phyloP scores from a whole-genome alignment of 331 rosid genomes.

The Phaseolus coccineus region DNA sequence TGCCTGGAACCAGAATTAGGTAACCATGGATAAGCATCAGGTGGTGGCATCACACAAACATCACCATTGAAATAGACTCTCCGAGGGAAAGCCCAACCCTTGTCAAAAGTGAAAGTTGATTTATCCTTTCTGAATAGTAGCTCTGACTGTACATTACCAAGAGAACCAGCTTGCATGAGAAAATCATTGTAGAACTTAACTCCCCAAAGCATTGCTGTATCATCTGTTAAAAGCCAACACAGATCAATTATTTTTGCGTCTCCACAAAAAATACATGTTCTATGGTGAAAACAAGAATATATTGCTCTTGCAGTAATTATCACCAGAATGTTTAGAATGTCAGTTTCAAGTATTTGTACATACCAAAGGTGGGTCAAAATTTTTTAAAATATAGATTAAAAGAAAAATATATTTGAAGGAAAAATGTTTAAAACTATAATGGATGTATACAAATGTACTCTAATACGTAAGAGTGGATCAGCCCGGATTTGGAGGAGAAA shows the following conservation, averaged over 20 bases:
- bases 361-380: not conserved
- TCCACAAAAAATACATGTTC: not conserved
- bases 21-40: slow-evolving; percentile 83
- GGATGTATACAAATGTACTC: not conserved
- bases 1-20: slow-evolving; percentile 66
- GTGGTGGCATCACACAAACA: slow-evolving; percentile 94
- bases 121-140: slow-evolving; percentile 73
- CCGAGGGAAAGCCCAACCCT: slow-evolving; percentile 98
- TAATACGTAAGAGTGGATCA: too few species aligned
- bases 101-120: slow-evolving; percentile 76
- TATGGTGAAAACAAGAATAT: slow-evolving; percentile 1
- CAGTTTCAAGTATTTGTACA: not conserved
- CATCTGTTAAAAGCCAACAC: slow-evolving; percentile 71
- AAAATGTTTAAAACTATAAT: not conserved
- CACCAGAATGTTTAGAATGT: slow-evolving; percentile 29
- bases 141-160: slow-evolving; percentile 92
- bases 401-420: not conserved
- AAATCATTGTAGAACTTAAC: slow-evolving; percentile 84
- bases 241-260: slow-evolving; percentile 25
- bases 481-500: too few species aligned
- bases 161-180: slow-evolving; percentile 78
- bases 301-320: slow-evolving; percentile 19
- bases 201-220: slow-evolving; percentile 94
- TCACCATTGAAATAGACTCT: slow-evolving; percentile 92
- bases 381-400: not conserved